Base-by-base conservation (phyloP, 2,329 filamentous ascomycete genomes). In the Biscogniauxia marginata region DNA sequence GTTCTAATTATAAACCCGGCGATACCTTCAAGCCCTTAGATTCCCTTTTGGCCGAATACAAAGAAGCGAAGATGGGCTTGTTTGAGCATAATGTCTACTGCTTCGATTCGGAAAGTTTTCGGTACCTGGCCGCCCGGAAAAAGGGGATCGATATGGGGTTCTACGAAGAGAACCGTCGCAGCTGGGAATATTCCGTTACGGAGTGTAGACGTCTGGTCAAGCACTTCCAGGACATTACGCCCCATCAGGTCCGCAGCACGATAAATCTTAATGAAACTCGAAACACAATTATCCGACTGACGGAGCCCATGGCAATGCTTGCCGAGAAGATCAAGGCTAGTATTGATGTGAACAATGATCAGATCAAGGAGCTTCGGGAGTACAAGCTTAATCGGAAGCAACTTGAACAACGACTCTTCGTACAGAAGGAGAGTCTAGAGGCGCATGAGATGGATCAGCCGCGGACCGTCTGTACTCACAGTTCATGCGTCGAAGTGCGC, bases 101-200 rank as follows among this genome's bases (percentile, higher is more conserved):
- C 57, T 78, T 77, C 47, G 75, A 78, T 56, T 77, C 74, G 1
- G 74, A 78, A 61, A 73, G 71, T 34, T 78, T 78, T 56, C 73
- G 74, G 4, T 77, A 68, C 49, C 65, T 78, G 0, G 75, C 75
- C 2, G 74, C 74, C 1, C 57, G 57, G 34, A 74, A 74, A 56
- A 60, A 71, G 8, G 67, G 55, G 3, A 46, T 70, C 18, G 51
- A 60, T 7, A 67, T 76, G 63, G 60, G 56, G 5, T 64, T 73
- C 50, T 58, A 68, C 44, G 65, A 71, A 7, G 73, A 75, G 48
- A 69, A 66, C 47, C 56, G 59, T 2, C 65, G 68, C 7, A 75
- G 73, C 58, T 77, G 75, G 75, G 52, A 70, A 6, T 64, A 72
- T 13, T 77, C 74, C 4, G 57, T 61, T 6, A 53, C 58, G 0